Base-by-base conservation (phyloP, 257 asterid genomes). In the Solanum rostratum region DNA sequence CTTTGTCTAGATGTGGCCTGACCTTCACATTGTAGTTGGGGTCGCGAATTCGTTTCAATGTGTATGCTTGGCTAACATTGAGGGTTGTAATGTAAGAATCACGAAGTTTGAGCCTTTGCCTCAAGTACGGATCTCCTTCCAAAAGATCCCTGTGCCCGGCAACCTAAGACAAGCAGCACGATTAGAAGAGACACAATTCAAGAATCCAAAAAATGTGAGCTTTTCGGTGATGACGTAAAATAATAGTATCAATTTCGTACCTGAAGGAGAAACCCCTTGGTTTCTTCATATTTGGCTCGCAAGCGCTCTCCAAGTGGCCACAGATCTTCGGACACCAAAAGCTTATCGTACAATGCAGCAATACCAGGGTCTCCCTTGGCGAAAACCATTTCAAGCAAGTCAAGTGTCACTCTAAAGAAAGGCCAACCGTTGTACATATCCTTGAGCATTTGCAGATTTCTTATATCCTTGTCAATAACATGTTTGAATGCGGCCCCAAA, bases 381-480 rank as follows among this genome's bases (percentile, higher is more conserved):
- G 3, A 93, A 88, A 53, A 95, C 99, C 99, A 95, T 95, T 90
- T 95, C 99, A 43, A 95, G 86, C 91, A 95, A 89, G 93, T 95
- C 99, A 50, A 94, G 91, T 14, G 98, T 95, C 30, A 95, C 99
- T 84, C 98, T 91, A n/a, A 94, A 95, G 93, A 95, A 95, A 50
- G 99, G 97, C 98, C 99, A 95, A 63, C 84, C 97, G 0, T 87
- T 94, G 94, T 95, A 95, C 99, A 95, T 95, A 54, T 94, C 98
- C 86, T 86, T 92, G 18, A 95, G 96, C 93, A 91, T 91, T 39
- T 93, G 92, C 84, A 95, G 91, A 86, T 92, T 95, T 79, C 90
- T 88, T 57, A 86, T 81, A 87, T 93, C 96, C 89, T 92, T 95
- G 10, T 87, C 90, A 4, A 92, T 89, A 29, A 84, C 84, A 22